Conservation (phyloP, 2,329 filamentous ascomycete species). For the Exophiala xenobiotica region DNA sequence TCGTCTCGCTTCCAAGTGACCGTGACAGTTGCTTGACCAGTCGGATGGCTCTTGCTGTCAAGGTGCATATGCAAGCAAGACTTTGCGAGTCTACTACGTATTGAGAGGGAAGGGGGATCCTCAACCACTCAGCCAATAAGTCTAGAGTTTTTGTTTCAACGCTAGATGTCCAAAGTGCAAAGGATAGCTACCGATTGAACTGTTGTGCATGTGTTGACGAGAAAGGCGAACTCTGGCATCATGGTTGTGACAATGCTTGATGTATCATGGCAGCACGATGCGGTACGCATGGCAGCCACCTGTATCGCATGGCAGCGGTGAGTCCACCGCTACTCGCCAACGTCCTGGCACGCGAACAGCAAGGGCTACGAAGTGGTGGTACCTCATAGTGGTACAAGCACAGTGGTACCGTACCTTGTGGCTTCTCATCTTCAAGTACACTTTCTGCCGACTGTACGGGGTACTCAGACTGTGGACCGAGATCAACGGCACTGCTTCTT, state of each 20-base stretch:
- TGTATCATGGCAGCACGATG: not conserved
- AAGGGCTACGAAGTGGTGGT: slow-evolving; percentile 8
- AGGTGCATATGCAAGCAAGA: slow-evolving; percentile 4
- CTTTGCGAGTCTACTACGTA: not conserved
- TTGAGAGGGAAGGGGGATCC: not conserved
- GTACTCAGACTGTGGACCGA: too few relatives aligned
- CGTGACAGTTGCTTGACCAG: not conserved
- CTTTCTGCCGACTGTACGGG: not conserved
- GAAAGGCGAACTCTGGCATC: not conserved
- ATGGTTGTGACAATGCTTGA: not conserved
- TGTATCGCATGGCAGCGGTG: slow-evolving; percentile 18
- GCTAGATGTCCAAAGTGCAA: not conserved
- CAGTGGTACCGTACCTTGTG: not conserved
- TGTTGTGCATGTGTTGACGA: not conserved
- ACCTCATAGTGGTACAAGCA: slow-evolving; percentile 6
- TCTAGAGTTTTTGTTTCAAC: not conserved
- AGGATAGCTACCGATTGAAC: not conserved
- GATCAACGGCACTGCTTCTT: too few relatives aligned
- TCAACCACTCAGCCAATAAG: not conserved
- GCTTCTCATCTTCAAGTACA: not conserved
- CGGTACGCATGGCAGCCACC: slow-evolving; percentile 20
- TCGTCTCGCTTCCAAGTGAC: slow-evolving; percentile 1
- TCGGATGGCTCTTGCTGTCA: not conserved
- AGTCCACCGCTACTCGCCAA: slow-evolving; percentile 21
- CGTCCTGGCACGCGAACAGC: slow-evolving; percentile 4